phyloP scores from a whole-genome alignment of 805 yeast species.

The Candida saitoana region DNA sequence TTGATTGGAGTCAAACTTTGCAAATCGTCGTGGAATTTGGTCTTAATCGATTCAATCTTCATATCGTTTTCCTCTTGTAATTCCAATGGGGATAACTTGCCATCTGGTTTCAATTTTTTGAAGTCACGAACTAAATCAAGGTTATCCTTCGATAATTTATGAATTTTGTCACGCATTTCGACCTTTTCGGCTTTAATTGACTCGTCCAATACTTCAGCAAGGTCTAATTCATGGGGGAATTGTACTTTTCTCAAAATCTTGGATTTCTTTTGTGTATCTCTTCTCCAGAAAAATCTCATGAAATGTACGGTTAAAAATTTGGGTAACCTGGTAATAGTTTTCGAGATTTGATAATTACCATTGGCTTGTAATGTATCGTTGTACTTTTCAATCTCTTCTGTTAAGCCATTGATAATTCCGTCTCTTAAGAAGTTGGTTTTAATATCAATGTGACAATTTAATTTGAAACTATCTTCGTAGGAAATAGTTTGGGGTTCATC shows the following conservation, averaged over 20 bases:
- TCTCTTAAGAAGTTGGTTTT: conserved; percentile 83
- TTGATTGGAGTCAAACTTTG: conserved; percentile 18
- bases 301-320: conserved; percentile 85
- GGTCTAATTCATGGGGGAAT: conserved; percentile 90
- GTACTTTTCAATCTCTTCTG: conserved; percentile 73
- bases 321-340: conserved; percentile 73
- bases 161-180: conserved; percentile 69
- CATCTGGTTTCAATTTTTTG: conserved; percentile 49
- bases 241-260: conserved; percentile 91
- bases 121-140: conserved; percentile 69
- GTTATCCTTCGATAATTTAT: conserved; percentile 70
- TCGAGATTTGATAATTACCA: conserved; percentile 61
- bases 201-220: conserved; percentile 81
- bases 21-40: conserved; percentile 51
- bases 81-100: conserved; percentile 45
- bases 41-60: conserved; percentile 43
- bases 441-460: conserved; percentile 84
- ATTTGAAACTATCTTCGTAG: conserved; percentile 58
- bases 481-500: conserved; percentile 22
- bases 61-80: conserved; percentile 51
- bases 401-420: conserved; percentile 71
- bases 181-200: conserved; percentile 63
- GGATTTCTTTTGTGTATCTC: conserved; percentile 84
- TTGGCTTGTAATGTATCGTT: conserved; percentile 66
- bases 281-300: conserved; percentile 94